Conservation (phyloP, 306 rosid species). For the Vigna radiata region DNA sequence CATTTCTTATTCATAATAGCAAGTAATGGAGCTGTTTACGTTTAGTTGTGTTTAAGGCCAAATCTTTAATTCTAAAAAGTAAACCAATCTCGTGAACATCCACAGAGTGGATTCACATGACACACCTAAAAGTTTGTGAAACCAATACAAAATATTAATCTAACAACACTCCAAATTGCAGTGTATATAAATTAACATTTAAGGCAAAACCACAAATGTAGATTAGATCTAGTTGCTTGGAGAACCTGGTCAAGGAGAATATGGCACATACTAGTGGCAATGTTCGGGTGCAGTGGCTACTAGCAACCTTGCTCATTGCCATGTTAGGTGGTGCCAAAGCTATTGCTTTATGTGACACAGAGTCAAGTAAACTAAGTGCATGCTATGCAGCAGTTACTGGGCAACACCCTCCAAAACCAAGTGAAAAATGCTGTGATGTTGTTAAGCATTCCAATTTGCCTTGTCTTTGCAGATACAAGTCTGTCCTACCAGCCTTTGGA, state of each 20-base stretch:
- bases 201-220: background rate
- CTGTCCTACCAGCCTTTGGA: constrained; percentile 55
- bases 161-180: constrained; percentile 15
- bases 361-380: constrained; percentile 39
- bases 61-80: background rate
- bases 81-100: constrained; percentile 52
- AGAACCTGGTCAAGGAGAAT: constrained; percentile 21
- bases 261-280: constrained; percentile 45
- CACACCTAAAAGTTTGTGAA: constrained; percentile 37
- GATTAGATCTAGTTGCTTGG: background rate
- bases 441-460: constrained; percentile 53
- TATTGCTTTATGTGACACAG: constrained; percentile 51
- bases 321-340: constrained; percentile 49
- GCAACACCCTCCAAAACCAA: constrained; percentile 53
- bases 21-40: constrained; percentile 5
- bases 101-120: constrained; percentile 58
- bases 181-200: constrained; percentile 51
- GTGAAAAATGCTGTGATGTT: constrained; percentile 54
- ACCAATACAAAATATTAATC: constrained; percentile 12
- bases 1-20: background rate
- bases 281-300: constrained; percentile 38
- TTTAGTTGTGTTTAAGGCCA: background rate
- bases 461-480: constrained; percentile 69
- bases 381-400: constrained; percentile 69
- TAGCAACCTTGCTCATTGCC: constrained; percentile 46